Conservation (phyloP, 371 early-diverging fungal genomes). For the Fennellomyces sp. region DNA sequence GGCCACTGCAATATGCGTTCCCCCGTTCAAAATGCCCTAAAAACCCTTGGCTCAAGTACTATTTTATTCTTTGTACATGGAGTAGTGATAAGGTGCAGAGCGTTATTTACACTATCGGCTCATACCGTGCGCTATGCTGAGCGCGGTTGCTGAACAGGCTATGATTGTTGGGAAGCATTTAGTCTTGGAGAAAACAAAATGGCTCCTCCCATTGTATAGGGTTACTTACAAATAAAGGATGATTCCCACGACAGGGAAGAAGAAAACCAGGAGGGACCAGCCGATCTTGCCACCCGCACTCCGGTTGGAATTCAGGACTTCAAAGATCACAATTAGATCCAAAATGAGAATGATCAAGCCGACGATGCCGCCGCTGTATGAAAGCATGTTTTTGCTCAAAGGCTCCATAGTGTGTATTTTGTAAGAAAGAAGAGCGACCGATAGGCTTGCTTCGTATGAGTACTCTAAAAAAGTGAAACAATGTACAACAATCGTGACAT, state of each 20-base stretch:
- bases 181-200: too few species aligned
- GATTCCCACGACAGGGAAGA: constrained; percentile 64
- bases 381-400: constrained; percentile 43
- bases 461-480: too few species aligned
- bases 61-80: too few species aligned
- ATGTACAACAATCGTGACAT: too few species aligned
- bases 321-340: constrained; percentile 55
- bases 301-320: constrained; percentile 63
- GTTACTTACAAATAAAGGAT: constrained; percentile 68
- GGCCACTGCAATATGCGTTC: too few species aligned
- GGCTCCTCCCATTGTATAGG: background rate
- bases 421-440: too few species aligned
- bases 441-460: too few species aligned
- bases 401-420: too few species aligned
- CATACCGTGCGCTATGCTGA: constrained; percentile 55
- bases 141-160: constrained; percentile 61
- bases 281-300: constrained; percentile 50
- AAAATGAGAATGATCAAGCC: constrained; percentile 59
- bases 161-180: too few species aligned
- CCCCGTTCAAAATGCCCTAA: too few species aligned
- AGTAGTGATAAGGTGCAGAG: too few species aligned
- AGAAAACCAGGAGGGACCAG: constrained; percentile 63
- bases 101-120: constrained; percentile 37
- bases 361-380: constrained; percentile 47
- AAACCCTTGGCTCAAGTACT: too few species aligned